Percentiles rank a stretch among this genome's conserved stretches.
These are phyloP conservation scores for Violaceomyces palustris DNA, from an alignment of 1,284 basidiomycete genomes.

Conservation along the genomic window DNA sequence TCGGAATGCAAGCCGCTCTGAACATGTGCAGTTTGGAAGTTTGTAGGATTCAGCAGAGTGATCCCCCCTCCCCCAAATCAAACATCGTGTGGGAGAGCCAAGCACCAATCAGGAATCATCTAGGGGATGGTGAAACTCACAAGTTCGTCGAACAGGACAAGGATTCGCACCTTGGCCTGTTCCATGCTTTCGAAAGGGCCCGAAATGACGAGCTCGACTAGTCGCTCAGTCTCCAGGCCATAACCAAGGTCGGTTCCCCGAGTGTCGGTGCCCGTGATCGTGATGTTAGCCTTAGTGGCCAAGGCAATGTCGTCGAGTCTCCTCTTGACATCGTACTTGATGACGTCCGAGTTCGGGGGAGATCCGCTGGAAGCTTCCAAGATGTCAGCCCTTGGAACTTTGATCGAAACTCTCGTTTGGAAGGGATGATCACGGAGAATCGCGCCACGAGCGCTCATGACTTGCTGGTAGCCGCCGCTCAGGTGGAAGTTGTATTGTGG, in stretches of 20 bases:
- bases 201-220: constrained; percentile 84
- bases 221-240: constrained; percentile 85
- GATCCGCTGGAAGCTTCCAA: constrained; percentile 54
- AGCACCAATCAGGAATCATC: neutral
- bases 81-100: neutral
- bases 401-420: constrained; percentile 76
- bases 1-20: constrained; percentile 67
- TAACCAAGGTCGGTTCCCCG: constrained; percentile 44
- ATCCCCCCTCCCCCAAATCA: no score
- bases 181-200: constrained; percentile 82
- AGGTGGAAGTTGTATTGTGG: constrained; percentile 70
- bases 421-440: constrained; percentile 84
- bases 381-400: constrained; percentile 84
- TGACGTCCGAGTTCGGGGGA: constrained; percentile 55
- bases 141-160: constrained; percentile 85
- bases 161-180: constrained; percentile 77
- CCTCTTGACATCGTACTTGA: constrained; percentile 80
- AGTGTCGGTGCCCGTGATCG: constrained; percentile 59
- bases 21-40: no score
- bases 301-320: constrained; percentile 87
- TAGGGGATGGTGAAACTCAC: constrained; percentile 1
- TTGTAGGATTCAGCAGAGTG: no score
- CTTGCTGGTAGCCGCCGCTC: constrained; percentile 84
- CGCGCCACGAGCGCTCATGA: constrained; percentile 81
- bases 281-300: constrained; percentile 79